Base-by-base conservation (phyloP, 2,329 filamentous ascomycete genomes). In the Trichoderma arundinaceum region DNA sequence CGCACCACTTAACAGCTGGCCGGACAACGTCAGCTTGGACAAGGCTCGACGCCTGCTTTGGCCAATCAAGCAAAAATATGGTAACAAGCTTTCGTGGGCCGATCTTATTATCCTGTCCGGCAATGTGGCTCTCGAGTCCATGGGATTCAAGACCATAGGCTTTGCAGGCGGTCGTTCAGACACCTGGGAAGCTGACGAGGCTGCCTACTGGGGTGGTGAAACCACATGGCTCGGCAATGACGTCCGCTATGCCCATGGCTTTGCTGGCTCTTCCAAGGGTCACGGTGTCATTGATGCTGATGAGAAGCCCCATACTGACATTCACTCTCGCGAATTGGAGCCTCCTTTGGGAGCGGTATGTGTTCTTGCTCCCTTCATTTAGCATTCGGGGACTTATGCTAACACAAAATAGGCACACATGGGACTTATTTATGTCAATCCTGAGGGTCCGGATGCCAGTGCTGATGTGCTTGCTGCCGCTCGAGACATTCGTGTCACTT, bases 51-150 rank as follows among this genome's bases (percentile, higher is more conserved):
- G 90, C 69, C 85, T 93, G 64, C 81, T 93, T 48, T 92, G 90
- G 88, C 90, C 90, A 65, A 88, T 93, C 80, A 93, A 93, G 86
- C 90, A 92, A 72, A 93, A 93, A 84, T 93, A 93, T 70, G 90
- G 90, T 76, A 87, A 87, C 83, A 92, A 91, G 82, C 90, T 93
- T 77, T 92, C 90, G 0, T 93, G 90, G 90, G 88, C 90, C 28
- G 90, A 93, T 74, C 79, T 93, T 66, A 76, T 90, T 56, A 82
- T 92, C 65, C 84, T 93, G 62, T 85, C 89, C 33, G 90, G 90
- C 70, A 92, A 92, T 75, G 90, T 92, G 15, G 90, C 90, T 53
- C 83, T 93, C 69, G 90, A 93, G 79, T 86, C 85, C 68, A 92
- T 92, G 88, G 90, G 88, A 67, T 85, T 90, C 79, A 85, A 88